Conservation (phyloP, 2,329 filamentous ascomycete genomes). For the Botrytis fragariae region DNA sequence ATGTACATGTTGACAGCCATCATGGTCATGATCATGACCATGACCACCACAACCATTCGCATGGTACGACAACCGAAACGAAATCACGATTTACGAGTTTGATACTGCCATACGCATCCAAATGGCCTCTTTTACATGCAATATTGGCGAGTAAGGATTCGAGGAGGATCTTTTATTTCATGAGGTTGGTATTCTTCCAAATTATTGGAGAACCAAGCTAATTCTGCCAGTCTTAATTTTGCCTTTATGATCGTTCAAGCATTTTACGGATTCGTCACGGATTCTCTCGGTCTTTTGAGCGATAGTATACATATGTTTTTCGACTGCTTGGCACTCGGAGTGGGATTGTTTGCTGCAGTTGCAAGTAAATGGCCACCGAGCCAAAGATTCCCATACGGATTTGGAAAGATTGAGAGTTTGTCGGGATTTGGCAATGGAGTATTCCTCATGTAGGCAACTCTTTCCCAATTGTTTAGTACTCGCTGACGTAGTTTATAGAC, state of each 20-base stretch:
- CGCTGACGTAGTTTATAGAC: constrained; percentile 47
- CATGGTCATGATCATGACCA: constrained; percentile 30
- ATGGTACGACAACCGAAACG: constrained; percentile 37
- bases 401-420: constrained; percentile 93
- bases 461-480: background rate
- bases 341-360: constrained; percentile 87
- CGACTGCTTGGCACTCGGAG: constrained; percentile 87
- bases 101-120: constrained; percentile 66
- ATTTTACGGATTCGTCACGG: constrained; percentile 89
- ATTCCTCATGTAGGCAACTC: constrained; percentile 72
- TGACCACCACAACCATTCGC: constrained; percentile 32
- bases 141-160: constrained; percentile 91
- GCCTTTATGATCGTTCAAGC: constrained; percentile 92
- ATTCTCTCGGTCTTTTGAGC: constrained; percentile 90
- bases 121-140: constrained; percentile 76
- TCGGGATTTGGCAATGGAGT: constrained; percentile 97
- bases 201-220: constrained; percentile 22
- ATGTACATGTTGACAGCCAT: constrained; percentile 25
- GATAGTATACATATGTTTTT: constrained; percentile 99
- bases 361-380: constrained; percentile 97
- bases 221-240: constrained; percentile 72
- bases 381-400: constrained; percentile 86
- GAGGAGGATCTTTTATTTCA: constrained; percentile 94
- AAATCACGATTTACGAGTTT: constrained; percentile 70
- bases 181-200: constrained; percentile 59